Percentiles rank a stretch among this genome's conserved stretches.
phyloP scores from a whole-genome alignment of 2,329 filamentous ascomycete species.

The Alternaria gaisen region DNA sequence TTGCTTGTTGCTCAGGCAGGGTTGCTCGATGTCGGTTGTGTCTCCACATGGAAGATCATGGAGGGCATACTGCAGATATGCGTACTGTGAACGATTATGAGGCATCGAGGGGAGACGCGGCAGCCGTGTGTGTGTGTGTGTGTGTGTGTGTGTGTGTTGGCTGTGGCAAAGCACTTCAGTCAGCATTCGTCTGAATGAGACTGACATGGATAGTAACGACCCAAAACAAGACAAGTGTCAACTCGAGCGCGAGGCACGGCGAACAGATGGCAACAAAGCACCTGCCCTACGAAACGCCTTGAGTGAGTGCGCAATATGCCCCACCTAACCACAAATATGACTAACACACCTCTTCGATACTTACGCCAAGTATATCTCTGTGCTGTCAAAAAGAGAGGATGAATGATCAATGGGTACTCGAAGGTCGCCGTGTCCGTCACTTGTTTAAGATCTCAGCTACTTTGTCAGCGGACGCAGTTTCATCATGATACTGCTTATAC shows the following conservation, averaged over 20 bases:
- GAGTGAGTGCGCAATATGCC: neutral
- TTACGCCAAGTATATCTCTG: neutral
- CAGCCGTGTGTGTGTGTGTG: neutral
- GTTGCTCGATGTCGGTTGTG: neutral
- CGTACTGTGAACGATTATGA: neutral
- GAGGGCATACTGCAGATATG: neutral
- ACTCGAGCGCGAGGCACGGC: neutral
- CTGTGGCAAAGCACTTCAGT: neutral
- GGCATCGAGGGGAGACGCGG: neutral
- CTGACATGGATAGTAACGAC: neutral
- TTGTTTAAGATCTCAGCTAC: neutral
- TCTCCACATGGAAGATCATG: constrained; percentile 2
- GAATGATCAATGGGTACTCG: too few species aligned
- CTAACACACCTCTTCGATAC: neutral
- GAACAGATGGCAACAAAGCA: neutral
- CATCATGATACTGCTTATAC: neutral
- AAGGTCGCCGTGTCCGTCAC: neutral
- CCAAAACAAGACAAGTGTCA: neutral
- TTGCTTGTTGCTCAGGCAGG: neutral
- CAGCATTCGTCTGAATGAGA: neutral
- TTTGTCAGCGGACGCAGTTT: neutral
- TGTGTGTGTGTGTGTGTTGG: neutral
- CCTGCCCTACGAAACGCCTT: neutral
- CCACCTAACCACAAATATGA: neutral
- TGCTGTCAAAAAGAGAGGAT: neutral